Evolutionary conservation across 2,329 filamentous ascomycete species (phyloP).

Genomic region (Fusarium lyarnte): DNA sequence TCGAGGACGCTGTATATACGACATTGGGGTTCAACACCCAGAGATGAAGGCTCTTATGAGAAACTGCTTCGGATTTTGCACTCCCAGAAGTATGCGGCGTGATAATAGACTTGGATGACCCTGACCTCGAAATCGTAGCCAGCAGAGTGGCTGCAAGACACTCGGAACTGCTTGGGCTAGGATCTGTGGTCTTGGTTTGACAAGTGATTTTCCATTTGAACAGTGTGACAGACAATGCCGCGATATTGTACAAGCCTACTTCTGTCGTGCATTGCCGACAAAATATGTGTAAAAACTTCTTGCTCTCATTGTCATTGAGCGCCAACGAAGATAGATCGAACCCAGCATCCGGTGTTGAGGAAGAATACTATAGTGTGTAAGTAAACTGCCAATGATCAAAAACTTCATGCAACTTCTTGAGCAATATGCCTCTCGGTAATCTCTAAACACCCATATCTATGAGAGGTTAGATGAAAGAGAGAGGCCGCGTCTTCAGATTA

Average conservation of each 20-base stretch:
- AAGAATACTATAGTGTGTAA: conserved; percentile 52
- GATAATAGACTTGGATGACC: conserved; percentile 66
- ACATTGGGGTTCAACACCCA: conserved; percentile 68
- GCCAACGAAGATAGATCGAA: conserved; percentile 45
- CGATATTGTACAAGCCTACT: conserved; percentile 59
- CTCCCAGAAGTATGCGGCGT: conserved; percentile 46
- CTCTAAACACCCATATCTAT: conserved; percentile 58
- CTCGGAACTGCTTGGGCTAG: conserved; percentile 54
- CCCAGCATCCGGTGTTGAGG: conserved; percentile 44
- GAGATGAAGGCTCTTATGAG: conserved; percentile 53
- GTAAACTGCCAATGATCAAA: conserved; percentile 19
- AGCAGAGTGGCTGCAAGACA: conserved; percentile 64
- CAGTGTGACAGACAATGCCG: conserved; percentile 57
- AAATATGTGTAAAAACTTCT: conserved; percentile 52
- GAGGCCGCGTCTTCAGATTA: conserved; percentile 48
- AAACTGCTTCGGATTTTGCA: background rate
- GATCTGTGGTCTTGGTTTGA: conserved; percentile 40
- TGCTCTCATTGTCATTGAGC: conserved; percentile 33
- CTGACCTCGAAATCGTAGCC: conserved; percentile 64
- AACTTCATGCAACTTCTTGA: conserved; percentile 1
- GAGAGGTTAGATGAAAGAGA: conserved; percentile 58
- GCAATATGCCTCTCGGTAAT: conserved; percentile 60
- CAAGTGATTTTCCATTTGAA: conserved; percentile 68
- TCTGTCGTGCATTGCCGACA: conserved; percentile 58
- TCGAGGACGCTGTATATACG: conserved; percentile 57